A percentile compares a stretch with the other conserved stretches of the same genome.
Evolutionary conservation across 192 early-diverging fungal genomes (phyloP).

Genomic region (Backusella australiensis): DNA sequence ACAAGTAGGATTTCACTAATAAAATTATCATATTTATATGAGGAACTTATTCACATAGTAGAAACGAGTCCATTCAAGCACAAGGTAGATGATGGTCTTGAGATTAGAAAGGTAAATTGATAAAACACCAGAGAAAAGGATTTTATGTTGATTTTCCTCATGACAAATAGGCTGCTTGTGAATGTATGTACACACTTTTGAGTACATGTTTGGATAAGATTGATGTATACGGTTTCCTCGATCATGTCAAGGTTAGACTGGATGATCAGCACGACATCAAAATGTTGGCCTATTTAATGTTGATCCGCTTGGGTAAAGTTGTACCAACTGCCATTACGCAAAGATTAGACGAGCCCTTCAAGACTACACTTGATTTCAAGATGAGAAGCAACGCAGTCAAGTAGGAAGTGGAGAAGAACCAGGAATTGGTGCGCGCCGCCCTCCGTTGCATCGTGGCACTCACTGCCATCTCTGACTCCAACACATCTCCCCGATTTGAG

Average conservation of each 20-base stretch:
- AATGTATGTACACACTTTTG: slow-evolving; percentile 90
- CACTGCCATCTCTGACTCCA: slow-evolving; percentile 17
- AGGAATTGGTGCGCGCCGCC: slow-evolving; percentile 72
- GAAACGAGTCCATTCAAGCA: slow-evolving; percentile 98
- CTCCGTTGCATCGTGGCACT: slow-evolving; percentile 60
- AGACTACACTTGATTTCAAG: slow-evolving; percentile 59
- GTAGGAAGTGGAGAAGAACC: slow-evolving; percentile 90
- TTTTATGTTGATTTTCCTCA: background rate
- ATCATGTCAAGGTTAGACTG: slow-evolving; percentile 75
- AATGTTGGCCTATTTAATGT: slow-evolving; percentile 78
- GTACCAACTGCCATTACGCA: slow-evolving; percentile 68
- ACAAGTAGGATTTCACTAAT: too few relatives aligned
- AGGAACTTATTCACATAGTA: slow-evolving; percentile 81
- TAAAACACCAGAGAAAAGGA: background rate
- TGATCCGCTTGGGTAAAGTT: slow-evolving; percentile 69
- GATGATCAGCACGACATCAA: slow-evolving; percentile 87
- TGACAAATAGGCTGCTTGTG: slow-evolving; percentile 58
- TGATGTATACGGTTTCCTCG: slow-evolving; percentile 70
- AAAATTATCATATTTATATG: slow-evolving; percentile 32
- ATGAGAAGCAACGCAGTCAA: slow-evolving; percentile 86
- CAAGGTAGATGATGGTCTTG: slow-evolving; percentile 91
- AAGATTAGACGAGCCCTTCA: slow-evolving; percentile 70
- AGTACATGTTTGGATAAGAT: slow-evolving; percentile 80
- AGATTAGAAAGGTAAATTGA: slow-evolving; percentile 65
- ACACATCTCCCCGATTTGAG: slow-evolving; percentile 39